Conservation (phyloP, 1,139 yeast genomes). For the Kurtzmaniella quercitrusa region DNA sequence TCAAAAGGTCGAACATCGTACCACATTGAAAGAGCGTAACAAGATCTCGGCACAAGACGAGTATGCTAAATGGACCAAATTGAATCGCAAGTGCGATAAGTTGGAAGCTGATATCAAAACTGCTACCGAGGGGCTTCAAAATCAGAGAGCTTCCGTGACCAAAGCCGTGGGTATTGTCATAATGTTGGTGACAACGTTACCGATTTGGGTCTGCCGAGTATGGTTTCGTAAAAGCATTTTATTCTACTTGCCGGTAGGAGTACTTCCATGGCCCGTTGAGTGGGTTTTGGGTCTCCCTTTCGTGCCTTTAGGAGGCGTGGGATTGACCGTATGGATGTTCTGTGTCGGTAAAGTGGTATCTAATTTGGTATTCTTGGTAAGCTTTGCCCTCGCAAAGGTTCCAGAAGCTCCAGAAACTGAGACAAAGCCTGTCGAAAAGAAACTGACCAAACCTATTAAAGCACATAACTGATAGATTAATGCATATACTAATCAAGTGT, state of each 20-base stretch:
- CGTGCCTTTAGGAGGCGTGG: constrained; percentile 51
- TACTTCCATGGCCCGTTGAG: constrained; percentile 55
- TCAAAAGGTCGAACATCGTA: constrained; percentile 43
- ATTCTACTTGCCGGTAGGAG: constrained; percentile 56
- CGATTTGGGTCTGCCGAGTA: constrained; percentile 49
- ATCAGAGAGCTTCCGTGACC: constrained; percentile 36
- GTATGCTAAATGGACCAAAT: constrained; percentile 93
- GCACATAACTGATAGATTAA: no score
- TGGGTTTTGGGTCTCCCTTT: constrained; percentile 61
- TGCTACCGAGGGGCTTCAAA: constrained; percentile 33
- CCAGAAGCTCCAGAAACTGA: constrained; percentile 17
- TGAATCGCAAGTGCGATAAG: constrained; percentile 68
- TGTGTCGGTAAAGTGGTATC: constrained; percentile 30
- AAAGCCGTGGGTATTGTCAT: constrained; percentile 23
- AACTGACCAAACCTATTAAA: neutral
- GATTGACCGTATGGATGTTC: constrained; percentile 50
- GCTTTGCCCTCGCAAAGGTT: constrained; percentile 24
- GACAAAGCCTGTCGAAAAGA: constrained; percentile 3
- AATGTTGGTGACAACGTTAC: constrained; percentile 32
- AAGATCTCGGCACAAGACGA: constrained; percentile 84
- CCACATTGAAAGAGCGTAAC: constrained; percentile 50
- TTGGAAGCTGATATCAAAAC: constrained; percentile 49
- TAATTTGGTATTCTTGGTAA: constrained; percentile 22
- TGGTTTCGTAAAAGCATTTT: constrained; percentile 57
- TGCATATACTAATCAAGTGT: no score